Evolutionary conservation across 352 stramenopile species (phyloP).

Genomic region (Elongisporangium prolatum): DNA sequence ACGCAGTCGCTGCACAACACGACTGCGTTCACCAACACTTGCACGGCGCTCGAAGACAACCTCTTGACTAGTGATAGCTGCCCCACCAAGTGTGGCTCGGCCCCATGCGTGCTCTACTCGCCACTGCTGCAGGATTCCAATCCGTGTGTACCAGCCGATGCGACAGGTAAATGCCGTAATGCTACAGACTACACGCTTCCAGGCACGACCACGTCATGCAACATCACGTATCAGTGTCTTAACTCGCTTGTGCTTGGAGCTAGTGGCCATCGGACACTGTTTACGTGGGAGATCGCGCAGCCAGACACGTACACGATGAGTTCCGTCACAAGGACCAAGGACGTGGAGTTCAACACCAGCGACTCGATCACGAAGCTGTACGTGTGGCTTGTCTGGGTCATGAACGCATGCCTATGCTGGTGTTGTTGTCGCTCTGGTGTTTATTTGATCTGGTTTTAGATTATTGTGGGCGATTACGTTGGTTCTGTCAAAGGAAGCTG

Average conservation of each 20-base stretch:
- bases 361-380: constrained; percentile 30
- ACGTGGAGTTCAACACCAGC: constrained; percentile 24
- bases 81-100: constrained; percentile 20
- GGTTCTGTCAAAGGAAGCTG: constrained; percentile 23
- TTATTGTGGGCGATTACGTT: constrained; percentile 21
- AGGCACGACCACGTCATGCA: constrained; percentile 18
- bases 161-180: not conserved
- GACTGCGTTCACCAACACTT: constrained; percentile 5
- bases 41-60: constrained; percentile 41
- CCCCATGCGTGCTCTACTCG: constrained; percentile 48
- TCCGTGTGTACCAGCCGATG: not conserved
- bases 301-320: constrained; percentile 13
- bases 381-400: too few species aligned
- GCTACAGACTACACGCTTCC: constrained; percentile 15
- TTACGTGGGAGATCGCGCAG: constrained; percentile 13
- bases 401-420: too few species aligned
- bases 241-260: constrained; percentile 24
- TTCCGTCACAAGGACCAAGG: constrained; percentile 33
- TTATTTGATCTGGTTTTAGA: constrained; percentile 8
- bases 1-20: too few species aligned
- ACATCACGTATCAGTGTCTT: constrained; percentile 58
- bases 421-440: too few species aligned
- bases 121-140: constrained; percentile 20
- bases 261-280: constrained; percentile 28
- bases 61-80: constrained; percentile 41